phyloP scores from a whole-genome alignment of 2,329 filamentous ascomycete species.

The Neofusicoccum umdonicola region DNA sequence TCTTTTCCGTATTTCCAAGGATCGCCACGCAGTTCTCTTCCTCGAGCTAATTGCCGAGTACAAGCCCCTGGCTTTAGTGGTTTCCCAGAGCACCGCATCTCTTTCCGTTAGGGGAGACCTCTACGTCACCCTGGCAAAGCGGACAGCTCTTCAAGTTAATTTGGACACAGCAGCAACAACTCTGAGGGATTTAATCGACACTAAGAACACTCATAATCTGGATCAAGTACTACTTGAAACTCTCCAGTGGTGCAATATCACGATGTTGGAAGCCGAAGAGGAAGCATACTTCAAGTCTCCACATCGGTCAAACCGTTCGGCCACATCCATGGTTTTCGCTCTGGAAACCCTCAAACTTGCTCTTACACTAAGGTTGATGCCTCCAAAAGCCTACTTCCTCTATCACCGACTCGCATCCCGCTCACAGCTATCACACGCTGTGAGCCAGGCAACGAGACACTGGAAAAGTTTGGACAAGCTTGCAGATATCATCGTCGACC shows the following conservation, averaged over 20 bases:
- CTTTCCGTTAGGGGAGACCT: slow-evolving; percentile 16
- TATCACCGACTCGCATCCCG: neutral
- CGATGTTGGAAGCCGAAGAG: neutral
- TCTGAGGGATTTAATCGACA: neutral
- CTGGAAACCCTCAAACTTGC: neutral
- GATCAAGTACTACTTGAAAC: neutral
- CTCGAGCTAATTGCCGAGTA: slow-evolving; percentile 17
- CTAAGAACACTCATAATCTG: neutral
- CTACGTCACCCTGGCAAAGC: slow-evolving; percentile 14
- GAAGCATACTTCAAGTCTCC: neutral
- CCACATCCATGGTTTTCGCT: too few relatives aligned
- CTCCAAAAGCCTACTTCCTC: neutral
- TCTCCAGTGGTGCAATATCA: slow-evolving; percentile 15
- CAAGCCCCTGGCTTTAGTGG: slow-evolving; percentile 17
- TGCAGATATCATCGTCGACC: neutral
- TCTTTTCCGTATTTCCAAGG: neutral
- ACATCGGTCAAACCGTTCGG: neutral
- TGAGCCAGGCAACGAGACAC: neutral
- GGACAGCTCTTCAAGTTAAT: slow-evolving; percentile 6
- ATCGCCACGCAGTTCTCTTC: slow-evolving; percentile 1
- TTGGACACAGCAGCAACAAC: neutral
- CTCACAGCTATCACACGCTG: neutral
- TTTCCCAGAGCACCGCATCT: slow-evolving; percentile 8
- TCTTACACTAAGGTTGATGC: neutral
- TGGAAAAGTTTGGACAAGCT: neutral